Evolutionary conservation across 768 basidiomycete genomes (phyloP).

Genomic region (Tylopilus felleus): DNA sequence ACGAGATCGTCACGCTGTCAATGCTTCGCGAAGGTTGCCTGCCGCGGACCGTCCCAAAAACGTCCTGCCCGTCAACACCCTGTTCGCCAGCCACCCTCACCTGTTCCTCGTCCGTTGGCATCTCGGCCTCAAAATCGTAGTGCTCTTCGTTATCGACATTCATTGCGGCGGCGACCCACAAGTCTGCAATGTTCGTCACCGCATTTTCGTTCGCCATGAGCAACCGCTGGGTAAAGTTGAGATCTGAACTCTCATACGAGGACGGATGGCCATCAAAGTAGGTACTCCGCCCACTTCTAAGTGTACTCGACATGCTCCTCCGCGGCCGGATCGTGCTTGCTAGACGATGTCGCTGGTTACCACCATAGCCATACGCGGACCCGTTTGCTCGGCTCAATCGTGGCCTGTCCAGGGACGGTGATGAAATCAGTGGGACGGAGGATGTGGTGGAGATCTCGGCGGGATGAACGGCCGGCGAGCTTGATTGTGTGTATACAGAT

Average conservation of each 20-base stretch:
- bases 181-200: conserved; percentile 90
- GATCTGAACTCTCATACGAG: conserved; percentile 44
- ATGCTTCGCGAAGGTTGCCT: conserved; percentile 15
- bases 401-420: conserved; percentile 40
- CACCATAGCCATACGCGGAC: conserved; percentile 76
- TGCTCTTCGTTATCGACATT: conserved; percentile 90
- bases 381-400: conserved; percentile 61
- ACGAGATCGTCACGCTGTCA: conserved; percentile 18
- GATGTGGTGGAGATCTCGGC: conserved; percentile 32
- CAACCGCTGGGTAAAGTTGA: conserved; percentile 85
- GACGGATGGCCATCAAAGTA: conserved; percentile 41
- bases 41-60: conserved; percentile 16
- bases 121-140: conserved; percentile 44
- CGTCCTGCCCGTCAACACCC: conserved; percentile 31
- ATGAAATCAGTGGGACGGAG: conserved; percentile 46
- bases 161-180: conserved; percentile 97
- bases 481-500: conserved; percentile 57
- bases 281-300: conserved; percentile 51
- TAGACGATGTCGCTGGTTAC: conserved; percentile 51
- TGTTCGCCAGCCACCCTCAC: conserved; percentile 46
- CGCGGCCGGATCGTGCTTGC: conserved; percentile 47
- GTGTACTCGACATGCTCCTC: conserved; percentile 51
- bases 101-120: conserved; percentile 24
- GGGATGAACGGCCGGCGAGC: conserved; percentile 41
- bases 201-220: conserved; percentile 94